These are phyloP conservation scores for Balansia obtecta DNA, from an alignment of 2,329 filamentous ascomycete genomes.

Conservation along the genomic window DNA sequence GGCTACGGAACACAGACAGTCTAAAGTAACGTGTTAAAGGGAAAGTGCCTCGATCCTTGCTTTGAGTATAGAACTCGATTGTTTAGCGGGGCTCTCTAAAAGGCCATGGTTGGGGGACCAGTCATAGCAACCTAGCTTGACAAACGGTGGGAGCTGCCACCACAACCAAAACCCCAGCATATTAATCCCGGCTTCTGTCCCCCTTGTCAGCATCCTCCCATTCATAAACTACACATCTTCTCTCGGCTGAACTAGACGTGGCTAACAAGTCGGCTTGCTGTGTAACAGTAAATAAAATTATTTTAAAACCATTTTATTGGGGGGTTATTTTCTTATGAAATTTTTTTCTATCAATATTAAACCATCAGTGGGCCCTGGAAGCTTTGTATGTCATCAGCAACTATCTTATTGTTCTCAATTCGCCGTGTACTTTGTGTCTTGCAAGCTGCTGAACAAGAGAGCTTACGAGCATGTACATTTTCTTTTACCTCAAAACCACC, in stretches of 20 bases:
- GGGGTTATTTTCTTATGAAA: too few relatives aligned
- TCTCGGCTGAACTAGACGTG: background rate
- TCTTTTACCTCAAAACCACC: constrained; percentile 1
- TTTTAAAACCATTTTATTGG: too few relatives aligned
- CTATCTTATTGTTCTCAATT: background rate
- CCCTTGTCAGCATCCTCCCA: too few relatives aligned
- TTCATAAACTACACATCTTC: background rate
- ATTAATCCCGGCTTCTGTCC: too few relatives aligned
- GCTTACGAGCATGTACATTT: background rate
- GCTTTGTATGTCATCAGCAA: background rate
- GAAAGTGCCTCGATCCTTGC: background rate
- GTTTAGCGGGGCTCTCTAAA: background rate
- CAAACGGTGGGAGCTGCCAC: too few relatives aligned
- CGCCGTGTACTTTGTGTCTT: background rate
- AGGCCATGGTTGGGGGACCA: background rate
- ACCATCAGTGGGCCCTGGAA: background rate
- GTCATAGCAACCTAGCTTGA: too few relatives aligned
- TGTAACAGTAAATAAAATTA: background rate
- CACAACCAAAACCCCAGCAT: too few relatives aligned
- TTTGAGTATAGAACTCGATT: background rate
- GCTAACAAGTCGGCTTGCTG: background rate
- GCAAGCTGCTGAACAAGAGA: background rate
- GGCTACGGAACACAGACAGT: constrained; percentile 84
- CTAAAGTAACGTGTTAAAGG: background rate
- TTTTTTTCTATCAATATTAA: too few relatives aligned